phyloP scores from a whole-genome alignment of 352 stramenopile genomes.

The Phytophthora citricola region DNA sequence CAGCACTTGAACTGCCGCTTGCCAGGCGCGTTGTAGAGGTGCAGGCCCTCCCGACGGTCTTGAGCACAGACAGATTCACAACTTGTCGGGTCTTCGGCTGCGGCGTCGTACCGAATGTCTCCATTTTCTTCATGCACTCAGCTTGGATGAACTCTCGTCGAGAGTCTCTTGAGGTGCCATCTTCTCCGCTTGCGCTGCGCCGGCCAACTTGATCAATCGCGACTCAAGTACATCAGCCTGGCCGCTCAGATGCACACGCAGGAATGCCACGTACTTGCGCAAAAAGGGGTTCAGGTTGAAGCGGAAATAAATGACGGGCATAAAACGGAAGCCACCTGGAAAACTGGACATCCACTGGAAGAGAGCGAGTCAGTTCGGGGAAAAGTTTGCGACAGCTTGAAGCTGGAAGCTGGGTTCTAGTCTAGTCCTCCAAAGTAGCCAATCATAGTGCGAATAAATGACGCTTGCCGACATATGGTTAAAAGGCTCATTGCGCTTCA shows the following conservation, averaged over 20 bases:
- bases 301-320: conserved; percentile 23
- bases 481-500: conserved; percentile 25
- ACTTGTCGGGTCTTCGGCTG: no score
- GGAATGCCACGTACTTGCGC: conserved; percentile 30
- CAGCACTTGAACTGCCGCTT: no score
- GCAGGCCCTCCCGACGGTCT: no score
- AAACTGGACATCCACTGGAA: conserved; percentile 15
- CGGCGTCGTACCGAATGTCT: no score
- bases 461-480: conserved; percentile 6
- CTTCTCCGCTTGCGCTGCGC: neutral
- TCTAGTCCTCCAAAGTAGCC: neutral
- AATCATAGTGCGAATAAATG: conserved; percentile 24
- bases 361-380: conserved; percentile 6
- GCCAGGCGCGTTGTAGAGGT: no score
- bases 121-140: neutral
- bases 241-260: conserved; percentile 13
- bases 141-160: neutral
- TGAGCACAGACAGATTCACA: no score
- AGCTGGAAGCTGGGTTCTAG: conserved; percentile 19
- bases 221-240: conserved; percentile 11
- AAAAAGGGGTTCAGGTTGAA: conserved; percentile 26
- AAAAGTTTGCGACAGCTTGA: conserved; percentile 19
- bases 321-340: conserved; percentile 15
- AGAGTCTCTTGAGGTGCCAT: neutral
- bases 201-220: conserved; percentile 15